A percentile compares a stretch with the other conserved stretches of the same genome.
These are phyloP conservation scores for Dalbergia cultrata DNA, from an alignment of 306 rosid genomes.

Conservation along the genomic window DNA sequence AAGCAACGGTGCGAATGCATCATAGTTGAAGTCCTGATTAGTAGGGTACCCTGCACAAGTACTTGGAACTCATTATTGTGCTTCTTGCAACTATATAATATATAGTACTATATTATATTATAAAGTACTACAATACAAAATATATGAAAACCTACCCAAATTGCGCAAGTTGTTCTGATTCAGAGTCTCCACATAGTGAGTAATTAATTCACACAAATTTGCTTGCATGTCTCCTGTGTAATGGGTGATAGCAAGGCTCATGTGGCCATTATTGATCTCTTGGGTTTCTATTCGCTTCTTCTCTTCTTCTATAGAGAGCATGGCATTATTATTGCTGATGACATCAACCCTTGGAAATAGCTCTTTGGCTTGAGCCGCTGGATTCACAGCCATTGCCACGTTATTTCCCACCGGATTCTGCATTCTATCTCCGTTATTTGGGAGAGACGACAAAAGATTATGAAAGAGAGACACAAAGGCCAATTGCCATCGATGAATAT, in stretches of 20 bases:
- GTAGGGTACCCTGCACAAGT: not conserved
- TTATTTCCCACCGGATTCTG: not conserved
- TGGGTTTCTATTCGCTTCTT: not conserved
- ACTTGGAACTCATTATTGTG: not conserved
- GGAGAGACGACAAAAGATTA: too few relatives aligned
- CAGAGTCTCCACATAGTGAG: not conserved
- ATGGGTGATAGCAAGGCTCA: not conserved
- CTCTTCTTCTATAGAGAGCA: not conserved
- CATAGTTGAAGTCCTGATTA: constrained; percentile 69
- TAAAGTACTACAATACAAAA: too few relatives aligned
- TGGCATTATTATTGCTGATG: not conserved
- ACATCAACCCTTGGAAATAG: not conserved
- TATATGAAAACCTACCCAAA: not conserved
- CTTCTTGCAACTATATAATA: not conserved
- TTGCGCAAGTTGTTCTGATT: not conserved
- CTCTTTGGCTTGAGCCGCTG: not conserved
- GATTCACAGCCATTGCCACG: not conserved
- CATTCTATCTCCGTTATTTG: too few relatives aligned
- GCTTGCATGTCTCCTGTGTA: not conserved
- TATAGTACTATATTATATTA: too few relatives aligned
- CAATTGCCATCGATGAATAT: too few relatives aligned
- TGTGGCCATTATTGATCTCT: not conserved
- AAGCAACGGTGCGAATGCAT: constrained; percentile 56
- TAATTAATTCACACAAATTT: constrained; percentile 10
- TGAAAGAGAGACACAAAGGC: not conserved